phyloP scores from a whole-genome alignment of 129 eudicot species.

The Sambucus nigra region DNA sequence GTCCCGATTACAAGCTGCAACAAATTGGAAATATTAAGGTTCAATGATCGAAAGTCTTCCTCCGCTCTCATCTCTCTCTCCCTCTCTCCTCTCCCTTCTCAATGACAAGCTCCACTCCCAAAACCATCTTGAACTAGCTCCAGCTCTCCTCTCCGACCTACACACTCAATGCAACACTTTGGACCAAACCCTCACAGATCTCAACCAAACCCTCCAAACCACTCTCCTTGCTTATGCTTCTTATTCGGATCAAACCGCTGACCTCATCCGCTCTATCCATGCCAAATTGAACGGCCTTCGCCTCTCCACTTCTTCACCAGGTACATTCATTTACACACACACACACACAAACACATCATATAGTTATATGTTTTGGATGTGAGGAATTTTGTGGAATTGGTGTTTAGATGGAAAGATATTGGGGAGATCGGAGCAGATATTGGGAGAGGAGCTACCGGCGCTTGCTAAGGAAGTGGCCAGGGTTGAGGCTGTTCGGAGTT shows the following conservation, averaged over 20 bases:
- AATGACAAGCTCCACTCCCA: slow-evolving; percentile 33
- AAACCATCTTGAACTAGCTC: slow-evolving; percentile 41
- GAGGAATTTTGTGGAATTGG: slow-evolving; percentile 1
- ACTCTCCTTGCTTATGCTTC: slow-evolving; percentile 41
- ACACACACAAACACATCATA: no score
- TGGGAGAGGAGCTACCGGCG: slow-evolving; percentile 80
- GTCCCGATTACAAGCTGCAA: no score
- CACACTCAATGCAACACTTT: slow-evolving; percentile 31
- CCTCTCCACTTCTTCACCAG: slow-evolving; percentile 2
- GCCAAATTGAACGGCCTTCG: slow-evolving; percentile 35
- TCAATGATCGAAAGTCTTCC: slow-evolving; percentile 40
- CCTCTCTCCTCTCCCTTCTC: slow-evolving; percentile 37
- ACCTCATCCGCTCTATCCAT: slow-evolving; percentile 27
- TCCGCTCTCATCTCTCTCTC: slow-evolving; percentile 50
- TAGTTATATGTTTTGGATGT: not conserved
- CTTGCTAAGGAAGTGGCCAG: slow-evolving; percentile 98
- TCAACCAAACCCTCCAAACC: slow-evolving; percentile 34
- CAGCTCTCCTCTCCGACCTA: slow-evolving; percentile 39
- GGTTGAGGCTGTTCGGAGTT: slow-evolving; percentile 78
- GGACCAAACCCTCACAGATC: slow-evolving; percentile 45
- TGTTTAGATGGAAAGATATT: slow-evolving; percentile 27
- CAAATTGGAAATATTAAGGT: not conserved
- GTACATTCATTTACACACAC: not conserved
- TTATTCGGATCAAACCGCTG: slow-evolving; percentile 35
- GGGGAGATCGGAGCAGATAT: slow-evolving; percentile 44